phyloP scores from a whole-genome alignment of 495 filamentous ascomycete genomes.

The Rusavskia elegans region DNA sequence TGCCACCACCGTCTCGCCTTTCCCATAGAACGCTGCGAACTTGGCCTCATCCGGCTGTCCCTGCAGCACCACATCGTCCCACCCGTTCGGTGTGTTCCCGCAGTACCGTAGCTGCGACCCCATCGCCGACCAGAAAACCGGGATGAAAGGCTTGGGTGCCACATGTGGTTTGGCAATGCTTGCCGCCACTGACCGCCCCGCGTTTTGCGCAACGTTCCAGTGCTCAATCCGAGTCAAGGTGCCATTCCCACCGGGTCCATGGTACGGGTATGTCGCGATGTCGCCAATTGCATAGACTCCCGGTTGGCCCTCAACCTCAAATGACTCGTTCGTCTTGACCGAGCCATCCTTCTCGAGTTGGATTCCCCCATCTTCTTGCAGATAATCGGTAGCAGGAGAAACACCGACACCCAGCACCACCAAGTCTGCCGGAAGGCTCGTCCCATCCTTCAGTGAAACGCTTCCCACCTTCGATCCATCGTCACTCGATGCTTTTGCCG shows the following conservation, averaged over 20 bases:
- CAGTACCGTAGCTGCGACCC: constrained; percentile 83
- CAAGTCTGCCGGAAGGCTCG: constrained; percentile 67
- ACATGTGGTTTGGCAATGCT: constrained; percentile 50
- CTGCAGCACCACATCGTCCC: constrained; percentile 65
- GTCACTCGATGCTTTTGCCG: constrained; percentile 50
- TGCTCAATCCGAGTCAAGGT: constrained; percentile 69
- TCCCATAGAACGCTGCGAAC: constrained; percentile 78
- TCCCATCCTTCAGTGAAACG: constrained; percentile 76
- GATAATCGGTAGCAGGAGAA: constrained; percentile 66
- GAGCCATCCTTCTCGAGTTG: constrained; percentile 67
- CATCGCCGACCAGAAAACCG: constrained; percentile 91
- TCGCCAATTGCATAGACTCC: constrained; percentile 91
- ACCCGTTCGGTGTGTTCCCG: constrained; percentile 65
- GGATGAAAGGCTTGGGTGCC: constrained; percentile 60
- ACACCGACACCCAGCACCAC: constrained; percentile 88
- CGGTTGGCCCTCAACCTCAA: constrained; percentile 52
- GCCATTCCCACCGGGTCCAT: constrained; percentile 70
- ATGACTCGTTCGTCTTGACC: constrained; percentile 58
- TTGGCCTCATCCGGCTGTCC: constrained; percentile 67
- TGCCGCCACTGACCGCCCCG: constrained; percentile 59
- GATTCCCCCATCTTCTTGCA: constrained; percentile 54
- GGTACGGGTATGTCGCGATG: constrained; percentile 89
- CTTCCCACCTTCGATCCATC: constrained; percentile 57
- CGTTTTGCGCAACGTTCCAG: constrained; percentile 95
- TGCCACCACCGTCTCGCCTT: constrained; percentile 79